Evolutionary conservation across 768 basidiomycete species (phyloP).

Genomic region (Boletus patriciae): DNA sequence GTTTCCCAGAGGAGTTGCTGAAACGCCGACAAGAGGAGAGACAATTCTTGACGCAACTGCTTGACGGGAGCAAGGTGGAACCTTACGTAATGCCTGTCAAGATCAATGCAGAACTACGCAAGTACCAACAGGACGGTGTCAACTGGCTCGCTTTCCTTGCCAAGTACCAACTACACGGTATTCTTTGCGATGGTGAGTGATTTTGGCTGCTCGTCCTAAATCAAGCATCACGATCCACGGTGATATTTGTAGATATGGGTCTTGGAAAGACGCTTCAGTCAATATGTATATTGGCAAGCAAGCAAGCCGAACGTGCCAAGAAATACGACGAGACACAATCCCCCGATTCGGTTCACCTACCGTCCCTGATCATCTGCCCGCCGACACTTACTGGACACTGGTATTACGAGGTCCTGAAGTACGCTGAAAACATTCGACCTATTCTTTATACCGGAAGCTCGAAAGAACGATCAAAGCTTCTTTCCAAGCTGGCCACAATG

Average conservation of each 20-base stretch:
- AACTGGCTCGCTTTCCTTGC: constrained; percentile 98
- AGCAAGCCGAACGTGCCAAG: constrained; percentile 83
- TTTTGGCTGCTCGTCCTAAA: constrained; percentile 15
- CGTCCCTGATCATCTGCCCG: constrained; percentile 94
- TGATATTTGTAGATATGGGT: constrained; percentile 79
- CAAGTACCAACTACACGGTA: constrained; percentile 96
- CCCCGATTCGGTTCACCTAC: constrained; percentile 79
- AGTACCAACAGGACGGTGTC: constrained; percentile 98
- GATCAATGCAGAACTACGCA: constrained; percentile 92
- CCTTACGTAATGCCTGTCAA: constrained; percentile 81
- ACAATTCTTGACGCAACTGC: constrained; percentile 87
- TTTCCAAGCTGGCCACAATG: constrained; percentile 62
- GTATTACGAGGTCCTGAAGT: constrained; percentile 97
- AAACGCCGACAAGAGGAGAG: constrained; percentile 85
- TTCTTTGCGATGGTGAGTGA: constrained; percentile 89
- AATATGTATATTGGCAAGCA: constrained; percentile 94
- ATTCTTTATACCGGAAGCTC: constrained; percentile 88
- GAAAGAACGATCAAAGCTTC: constrained; percentile 70
- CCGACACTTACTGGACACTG: constrained; percentile 98
- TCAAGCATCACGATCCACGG: background rate
- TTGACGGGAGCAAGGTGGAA: constrained; percentile 94
- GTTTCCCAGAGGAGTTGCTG: constrained; percentile 85
- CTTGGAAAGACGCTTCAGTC: constrained; percentile 97
- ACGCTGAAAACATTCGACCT: constrained; percentile 79
- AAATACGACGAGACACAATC: constrained; percentile 63